These are phyloP conservation scores for Erigeron canadensis DNA, from an alignment of 129 eudicot genomes.

Conservation along the genomic window DNA sequence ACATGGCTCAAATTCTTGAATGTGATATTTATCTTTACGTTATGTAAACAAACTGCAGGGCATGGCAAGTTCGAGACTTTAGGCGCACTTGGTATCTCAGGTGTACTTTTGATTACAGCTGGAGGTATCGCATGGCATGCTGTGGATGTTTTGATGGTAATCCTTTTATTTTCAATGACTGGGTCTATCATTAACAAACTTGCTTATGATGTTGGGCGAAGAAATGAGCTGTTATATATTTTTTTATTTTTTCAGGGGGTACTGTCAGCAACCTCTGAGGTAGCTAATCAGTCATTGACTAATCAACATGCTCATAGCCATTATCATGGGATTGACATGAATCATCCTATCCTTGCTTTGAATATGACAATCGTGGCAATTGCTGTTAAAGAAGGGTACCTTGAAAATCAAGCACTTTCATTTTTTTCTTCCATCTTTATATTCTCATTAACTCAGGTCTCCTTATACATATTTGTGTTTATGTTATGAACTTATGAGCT, in stretches of 20 bases:
- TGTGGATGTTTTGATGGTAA: conserved; percentile 72
- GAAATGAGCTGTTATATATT: neutral
- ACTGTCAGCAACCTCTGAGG: conserved; percentile 58
- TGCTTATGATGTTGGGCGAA: neutral
- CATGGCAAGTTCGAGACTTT: conserved; percentile 98
- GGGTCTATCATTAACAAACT: conserved; percentile 3
- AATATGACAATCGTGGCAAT: conserved; percentile 68
- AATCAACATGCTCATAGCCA: conserved; percentile 49
- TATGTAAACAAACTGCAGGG: conserved; percentile 47
- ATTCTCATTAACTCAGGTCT: neutral
- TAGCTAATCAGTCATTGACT: conserved; percentile 51
- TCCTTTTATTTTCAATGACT: neutral
- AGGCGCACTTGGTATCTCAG: conserved; percentile 95
- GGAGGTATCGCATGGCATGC: conserved; percentile 99
- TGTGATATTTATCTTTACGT: conserved; percentile 2
- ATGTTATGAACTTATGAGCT: neutral
- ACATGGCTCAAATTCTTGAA: neutral
- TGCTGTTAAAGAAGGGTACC: conserved; percentile 87
- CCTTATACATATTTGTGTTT: neutral
- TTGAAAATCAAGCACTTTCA: neutral
- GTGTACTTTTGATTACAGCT: conserved; percentile 73
- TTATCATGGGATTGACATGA: conserved; percentile 80
- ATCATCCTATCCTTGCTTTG: conserved; percentile 78
- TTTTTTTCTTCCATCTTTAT: neutral
- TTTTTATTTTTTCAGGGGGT: conserved; percentile 53